phyloP scores from a whole-genome alignment of 441 rosid genomes.

The Gossypium schwendimanii region DNA sequence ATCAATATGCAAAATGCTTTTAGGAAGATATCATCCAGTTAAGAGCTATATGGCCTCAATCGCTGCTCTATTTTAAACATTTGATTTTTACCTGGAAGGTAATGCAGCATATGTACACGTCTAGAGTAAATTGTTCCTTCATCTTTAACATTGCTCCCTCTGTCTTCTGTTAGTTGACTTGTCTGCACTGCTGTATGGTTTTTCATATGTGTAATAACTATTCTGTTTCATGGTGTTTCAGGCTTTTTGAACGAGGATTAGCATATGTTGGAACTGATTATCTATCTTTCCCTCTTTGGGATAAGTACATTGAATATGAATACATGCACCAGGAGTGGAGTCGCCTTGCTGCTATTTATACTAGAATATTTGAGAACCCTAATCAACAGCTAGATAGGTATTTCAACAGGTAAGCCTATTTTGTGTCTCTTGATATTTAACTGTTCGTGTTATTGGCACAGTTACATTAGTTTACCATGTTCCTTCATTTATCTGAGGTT shows the following conservation, averaged over 20 bases:
- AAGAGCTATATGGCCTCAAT: slow-evolving; percentile 78
- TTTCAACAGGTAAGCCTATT: slow-evolving; percentile 45
- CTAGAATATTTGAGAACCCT: slow-evolving; percentile 79
- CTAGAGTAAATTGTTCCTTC: slow-evolving; percentile 63
- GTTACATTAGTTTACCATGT: background rate
- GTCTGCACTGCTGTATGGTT: slow-evolving; percentile 23
- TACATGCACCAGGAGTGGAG: slow-evolving; percentile 88
- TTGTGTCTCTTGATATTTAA: background rate
- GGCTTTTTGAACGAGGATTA: slow-evolving; percentile 90
- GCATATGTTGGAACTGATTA: slow-evolving; percentile 91
- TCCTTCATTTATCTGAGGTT: background rate
- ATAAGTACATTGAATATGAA: slow-evolving; percentile 87
- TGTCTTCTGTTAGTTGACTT: slow-evolving; percentile 21
- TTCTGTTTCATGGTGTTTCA: slow-evolving; percentile 33
- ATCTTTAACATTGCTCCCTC: slow-evolving; percentile 32
- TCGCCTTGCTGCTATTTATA: slow-evolving; percentile 65
- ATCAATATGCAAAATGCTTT: slow-evolving; percentile 86
- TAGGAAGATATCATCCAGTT: slow-evolving; percentile 84
- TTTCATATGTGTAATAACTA: slow-evolving; percentile 13
- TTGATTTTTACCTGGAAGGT: slow-evolving; percentile 83
- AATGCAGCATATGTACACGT: slow-evolving; percentile 75
- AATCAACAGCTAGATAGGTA: slow-evolving; percentile 78
- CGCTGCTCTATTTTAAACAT: slow-evolving; percentile 78
- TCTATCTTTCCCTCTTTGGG: slow-evolving; percentile 78
- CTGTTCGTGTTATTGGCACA: background rate